Evolutionary conservation across 345 rosid genomes (phyloP).

Genomic region (Pistacia atlantica): DNA sequence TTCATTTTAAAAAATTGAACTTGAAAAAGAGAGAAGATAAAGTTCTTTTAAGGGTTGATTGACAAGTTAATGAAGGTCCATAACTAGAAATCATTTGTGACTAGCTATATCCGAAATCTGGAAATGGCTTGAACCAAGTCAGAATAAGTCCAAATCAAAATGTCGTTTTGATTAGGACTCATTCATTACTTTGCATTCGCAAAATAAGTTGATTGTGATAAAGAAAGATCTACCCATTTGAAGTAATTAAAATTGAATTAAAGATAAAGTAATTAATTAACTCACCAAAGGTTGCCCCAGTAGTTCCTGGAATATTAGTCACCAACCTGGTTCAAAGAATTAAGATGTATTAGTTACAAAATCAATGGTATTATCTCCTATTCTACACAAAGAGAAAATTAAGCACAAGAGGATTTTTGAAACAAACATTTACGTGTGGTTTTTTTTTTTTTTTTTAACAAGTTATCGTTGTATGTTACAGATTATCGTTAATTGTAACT

Average conservation of each 20-base stretch:
- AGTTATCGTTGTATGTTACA: too few relatives aligned
- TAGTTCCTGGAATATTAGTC: constrained; percentile 77
- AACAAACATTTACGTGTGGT: too few relatives aligned
- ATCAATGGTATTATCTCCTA: background rate
- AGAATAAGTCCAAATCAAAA: too few relatives aligned
- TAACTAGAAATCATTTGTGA: too few relatives aligned
- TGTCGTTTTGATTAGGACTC: too few relatives aligned
- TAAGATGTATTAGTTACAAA: too few relatives aligned
- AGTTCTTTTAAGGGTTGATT: background rate
- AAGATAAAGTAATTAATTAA: background rate
- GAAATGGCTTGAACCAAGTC: background rate
- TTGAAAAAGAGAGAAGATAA: too few relatives aligned
- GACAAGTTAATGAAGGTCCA: background rate
- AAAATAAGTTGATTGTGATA: too few relatives aligned
- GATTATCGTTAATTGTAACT: too few relatives aligned
- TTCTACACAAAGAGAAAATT: background rate
- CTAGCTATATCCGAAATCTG: background rate
- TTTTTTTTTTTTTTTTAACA: too few relatives aligned
- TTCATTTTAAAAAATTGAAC: background rate
- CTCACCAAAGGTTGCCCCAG: constrained; percentile 58
- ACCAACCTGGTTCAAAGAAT: constrained; percentile 50
- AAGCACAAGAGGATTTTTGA: too few relatives aligned
- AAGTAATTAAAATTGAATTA: too few relatives aligned
- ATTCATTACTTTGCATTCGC: background rate
- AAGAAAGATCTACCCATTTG: background rate